These are phyloP conservation scores for Cercospora sp. DNA, from an alignment of 2,329 filamentous ascomycete species.

Conservation along the genomic window DNA sequence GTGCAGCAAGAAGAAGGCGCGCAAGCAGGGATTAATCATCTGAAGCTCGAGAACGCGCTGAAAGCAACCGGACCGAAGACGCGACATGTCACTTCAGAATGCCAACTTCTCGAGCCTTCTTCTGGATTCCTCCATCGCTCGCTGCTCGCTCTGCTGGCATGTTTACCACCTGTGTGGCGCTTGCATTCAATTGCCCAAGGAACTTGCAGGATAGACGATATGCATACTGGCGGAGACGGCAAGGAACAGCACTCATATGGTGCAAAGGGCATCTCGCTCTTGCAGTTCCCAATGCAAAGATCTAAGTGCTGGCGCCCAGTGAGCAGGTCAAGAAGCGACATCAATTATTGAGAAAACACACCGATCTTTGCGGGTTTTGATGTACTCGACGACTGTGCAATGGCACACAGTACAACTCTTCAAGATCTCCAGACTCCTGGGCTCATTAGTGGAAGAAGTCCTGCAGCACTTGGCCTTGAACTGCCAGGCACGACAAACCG, in stretches of 20 bases:
- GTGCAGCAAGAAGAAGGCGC: no score
- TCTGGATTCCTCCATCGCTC: no score
- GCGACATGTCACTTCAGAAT: no score
- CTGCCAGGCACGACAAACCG: not conserved
- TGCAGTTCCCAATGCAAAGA: not conserved
- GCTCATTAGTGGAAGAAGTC: not conserved
- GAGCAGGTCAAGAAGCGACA: not conserved
- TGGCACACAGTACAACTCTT: not conserved
- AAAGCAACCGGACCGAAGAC: no score
- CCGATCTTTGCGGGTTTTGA: not conserved
- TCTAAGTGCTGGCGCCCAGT: not conserved
- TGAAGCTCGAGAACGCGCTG: no score
- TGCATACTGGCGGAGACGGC: not conserved
- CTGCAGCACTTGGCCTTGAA: not conserved
- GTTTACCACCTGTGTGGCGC: not conserved
- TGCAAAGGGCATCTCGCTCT: not conserved
- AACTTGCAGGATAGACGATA: not conserved
- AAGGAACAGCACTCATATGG: not conserved
- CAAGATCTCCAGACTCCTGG: not conserved
- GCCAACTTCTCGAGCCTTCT: no score
- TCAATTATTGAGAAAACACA: not conserved
- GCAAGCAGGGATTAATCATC: no score
- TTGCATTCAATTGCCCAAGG: not conserved
- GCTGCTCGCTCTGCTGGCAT: not conserved
- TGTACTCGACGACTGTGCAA: not conserved